Conservation (phyloP, 805 yeast species). For the Torulaspora franciscae region DNA sequence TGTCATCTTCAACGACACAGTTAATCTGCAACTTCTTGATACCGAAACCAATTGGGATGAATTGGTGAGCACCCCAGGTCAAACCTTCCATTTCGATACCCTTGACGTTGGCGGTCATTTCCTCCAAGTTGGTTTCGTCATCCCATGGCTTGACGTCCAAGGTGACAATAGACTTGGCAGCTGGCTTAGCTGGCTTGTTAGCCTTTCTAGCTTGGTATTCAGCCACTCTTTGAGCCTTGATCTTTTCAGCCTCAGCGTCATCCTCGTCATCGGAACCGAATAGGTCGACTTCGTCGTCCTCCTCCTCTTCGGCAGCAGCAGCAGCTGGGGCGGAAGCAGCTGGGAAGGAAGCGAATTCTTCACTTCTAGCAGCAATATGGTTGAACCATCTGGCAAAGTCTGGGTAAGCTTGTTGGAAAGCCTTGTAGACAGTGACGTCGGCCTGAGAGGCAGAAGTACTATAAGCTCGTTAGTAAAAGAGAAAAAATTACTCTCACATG, state of each 20-base stretch:
- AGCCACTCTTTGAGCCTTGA: slow-evolving; percentile 96
- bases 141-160: slow-evolving; percentile 99
- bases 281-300: slow-evolving; percentile 88
- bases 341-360: slow-evolving; percentile 76
- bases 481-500: neutral
- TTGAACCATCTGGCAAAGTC: slow-evolving; percentile 97
- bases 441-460: slow-evolving; percentile 92
- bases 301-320: slow-evolving; percentile 56
- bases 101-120: slow-evolving; percentile 82
- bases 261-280: slow-evolving; percentile 93
- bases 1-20: slow-evolving; percentile 95
- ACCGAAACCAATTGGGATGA: slow-evolving; percentile 98
- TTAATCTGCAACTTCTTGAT: slow-evolving; percentile 98
- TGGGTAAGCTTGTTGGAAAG: slow-evolving; percentile 89
- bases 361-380: slow-evolving; percentile 92
- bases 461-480: slow-evolving; percentile 7
- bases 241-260: slow-evolving; percentile 94
- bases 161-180: slow-evolving; percentile 96
- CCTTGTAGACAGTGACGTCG: slow-evolving; percentile 89
- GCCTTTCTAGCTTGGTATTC: slow-evolving; percentile 98
- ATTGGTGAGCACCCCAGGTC: slow-evolving; percentile 96
- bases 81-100: slow-evolving; percentile 86
- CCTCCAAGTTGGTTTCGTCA: slow-evolving; percentile 95
- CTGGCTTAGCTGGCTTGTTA: slow-evolving; percentile 94
- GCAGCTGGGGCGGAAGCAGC: slow-evolving; percentile 57